These are phyloP conservation scores for Trichocomaceae sp. DNA, from an alignment of 2,329 filamentous ascomycete species.

Conservation along the genomic window DNA sequence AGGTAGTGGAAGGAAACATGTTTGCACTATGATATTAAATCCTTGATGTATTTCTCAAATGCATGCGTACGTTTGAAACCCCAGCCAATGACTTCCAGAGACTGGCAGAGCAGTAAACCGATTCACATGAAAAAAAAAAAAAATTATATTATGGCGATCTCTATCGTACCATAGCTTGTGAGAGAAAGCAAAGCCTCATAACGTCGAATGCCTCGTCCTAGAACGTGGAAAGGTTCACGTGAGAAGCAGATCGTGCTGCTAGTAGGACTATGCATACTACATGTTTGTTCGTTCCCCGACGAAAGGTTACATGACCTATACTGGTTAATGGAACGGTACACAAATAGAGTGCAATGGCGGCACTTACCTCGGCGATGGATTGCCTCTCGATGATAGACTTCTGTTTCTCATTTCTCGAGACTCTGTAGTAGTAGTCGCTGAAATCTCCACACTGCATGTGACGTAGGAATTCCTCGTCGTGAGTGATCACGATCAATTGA, in stretches of 20 bases:
- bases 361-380: slow-evolving; percentile 44
- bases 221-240: background rate
- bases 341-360: background rate
- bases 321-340: background rate
- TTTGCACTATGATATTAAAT: background rate
- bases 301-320: background rate
- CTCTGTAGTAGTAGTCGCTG: slow-evolving; percentile 83
- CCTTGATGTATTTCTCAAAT: background rate
- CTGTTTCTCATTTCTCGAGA: slow-evolving; percentile 74
- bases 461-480: slow-evolving; percentile 91
- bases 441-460: slow-evolving; percentile 94
- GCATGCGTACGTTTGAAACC: background rate
- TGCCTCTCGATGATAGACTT: slow-evolving; percentile 76
- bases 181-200: background rate
- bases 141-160: background rate
- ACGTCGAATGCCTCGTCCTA: background rate
- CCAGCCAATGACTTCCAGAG: too few species aligned
- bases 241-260: background rate
- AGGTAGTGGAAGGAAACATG: background rate
- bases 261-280: too few species aligned
- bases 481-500: slow-evolving; percentile 96
- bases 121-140: background rate
- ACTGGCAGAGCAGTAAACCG: background rate
- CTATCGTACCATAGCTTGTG: background rate
- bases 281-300: too few species aligned